A percentile compares a stretch with the other conserved stretches of the same genome.
These are phyloP conservation scores for Cryptococcus sp. DNA, from an alignment of 1,284 basidiomycete species.

Conservation along the genomic window DNA sequence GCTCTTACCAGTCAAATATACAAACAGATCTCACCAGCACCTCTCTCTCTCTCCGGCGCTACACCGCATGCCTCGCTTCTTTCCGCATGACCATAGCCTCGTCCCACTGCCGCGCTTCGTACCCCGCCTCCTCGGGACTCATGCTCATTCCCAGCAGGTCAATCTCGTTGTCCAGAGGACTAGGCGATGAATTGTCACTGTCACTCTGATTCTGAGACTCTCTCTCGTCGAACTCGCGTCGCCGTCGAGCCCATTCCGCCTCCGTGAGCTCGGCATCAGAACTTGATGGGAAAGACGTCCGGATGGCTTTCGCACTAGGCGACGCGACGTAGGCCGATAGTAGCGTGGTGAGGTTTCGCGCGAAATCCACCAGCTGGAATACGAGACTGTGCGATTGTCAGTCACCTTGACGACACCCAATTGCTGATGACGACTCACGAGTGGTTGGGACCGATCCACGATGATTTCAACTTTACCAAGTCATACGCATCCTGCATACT, in stretches of 20 bases:
- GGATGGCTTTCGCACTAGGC: constrained; percentile 10
- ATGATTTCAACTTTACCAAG: constrained; percentile 84
- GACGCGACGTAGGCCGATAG: constrained; percentile 55
- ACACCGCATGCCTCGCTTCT: constrained; percentile 4
- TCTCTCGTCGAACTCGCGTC: constrained; percentile 64
- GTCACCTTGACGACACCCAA: constrained; percentile 7
- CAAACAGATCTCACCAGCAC: too few species aligned
- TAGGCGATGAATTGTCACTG: constrained; percentile 63
- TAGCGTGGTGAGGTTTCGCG: constrained; percentile 71
- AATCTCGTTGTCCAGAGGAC: background rate
- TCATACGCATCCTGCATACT: constrained; percentile 92
- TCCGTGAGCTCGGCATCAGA: constrained; percentile 64
- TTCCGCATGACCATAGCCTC: constrained; percentile 38
- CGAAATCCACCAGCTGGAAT: constrained; percentile 93
- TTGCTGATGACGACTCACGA: constrained; percentile 64
- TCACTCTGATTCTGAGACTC: constrained; percentile 76
- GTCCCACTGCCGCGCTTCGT: constrained; percentile 40
- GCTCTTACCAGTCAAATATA: too few species aligned
- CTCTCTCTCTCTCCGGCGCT: too few species aligned
- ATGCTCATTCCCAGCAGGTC: constrained; percentile 5
- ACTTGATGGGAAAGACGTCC: constrained; percentile 54
- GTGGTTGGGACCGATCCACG: constrained; percentile 91
- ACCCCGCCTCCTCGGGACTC: constrained; percentile 28
- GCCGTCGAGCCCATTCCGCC: constrained; percentile 77
- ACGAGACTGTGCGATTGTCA: constrained; percentile 56